Evolutionary conservation across 2,329 filamentous ascomycete species (phyloP).

Genomic region (Colletotrichum lini): DNA sequence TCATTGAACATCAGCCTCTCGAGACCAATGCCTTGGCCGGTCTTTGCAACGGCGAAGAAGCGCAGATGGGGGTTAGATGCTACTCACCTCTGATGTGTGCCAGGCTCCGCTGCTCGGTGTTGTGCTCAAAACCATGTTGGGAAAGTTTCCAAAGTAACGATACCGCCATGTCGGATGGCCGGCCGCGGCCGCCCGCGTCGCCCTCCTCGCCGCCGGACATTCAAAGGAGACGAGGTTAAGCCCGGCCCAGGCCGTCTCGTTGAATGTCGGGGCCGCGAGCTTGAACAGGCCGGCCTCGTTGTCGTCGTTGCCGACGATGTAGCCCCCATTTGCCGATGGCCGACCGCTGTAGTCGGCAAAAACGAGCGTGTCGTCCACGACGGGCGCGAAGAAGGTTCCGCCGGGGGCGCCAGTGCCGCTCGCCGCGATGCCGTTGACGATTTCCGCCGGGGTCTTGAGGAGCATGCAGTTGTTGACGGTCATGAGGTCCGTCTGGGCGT

Average conservation of each 20-base stretch:
- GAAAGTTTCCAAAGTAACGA: conserved; percentile 54
- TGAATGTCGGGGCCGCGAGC: conserved; percentile 43
- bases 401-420: conserved; percentile 1
- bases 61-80: background rate
- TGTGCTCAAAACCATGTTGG: conserved; percentile 48
- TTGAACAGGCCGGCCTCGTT: conserved; percentile 52
- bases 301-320: conserved; percentile 50
- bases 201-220: conserved; percentile 48
- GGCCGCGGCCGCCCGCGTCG: conserved; percentile 45
- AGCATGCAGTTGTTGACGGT: conserved; percentile 45
- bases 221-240: conserved; percentile 51
- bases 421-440: conserved; percentile 14
- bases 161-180: conserved; percentile 55
- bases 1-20: background rate
- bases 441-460: conserved; percentile 21
- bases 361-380: conserved; percentile 28
- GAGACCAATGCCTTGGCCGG: background rate
- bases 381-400: conserved; percentile 22
- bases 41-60: background rate
- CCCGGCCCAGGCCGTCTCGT: conserved; percentile 45
- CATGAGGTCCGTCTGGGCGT: conserved; percentile 43
- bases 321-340: conserved; percentile 26
- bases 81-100: conserved; percentile 49
- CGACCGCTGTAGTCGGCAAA: conserved; percentile 31
- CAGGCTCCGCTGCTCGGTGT: conserved; percentile 51